Evolutionary conservation across 768 basidiomycete species (phyloP).

Genomic region (Cystobasidium ongulense): DNA sequence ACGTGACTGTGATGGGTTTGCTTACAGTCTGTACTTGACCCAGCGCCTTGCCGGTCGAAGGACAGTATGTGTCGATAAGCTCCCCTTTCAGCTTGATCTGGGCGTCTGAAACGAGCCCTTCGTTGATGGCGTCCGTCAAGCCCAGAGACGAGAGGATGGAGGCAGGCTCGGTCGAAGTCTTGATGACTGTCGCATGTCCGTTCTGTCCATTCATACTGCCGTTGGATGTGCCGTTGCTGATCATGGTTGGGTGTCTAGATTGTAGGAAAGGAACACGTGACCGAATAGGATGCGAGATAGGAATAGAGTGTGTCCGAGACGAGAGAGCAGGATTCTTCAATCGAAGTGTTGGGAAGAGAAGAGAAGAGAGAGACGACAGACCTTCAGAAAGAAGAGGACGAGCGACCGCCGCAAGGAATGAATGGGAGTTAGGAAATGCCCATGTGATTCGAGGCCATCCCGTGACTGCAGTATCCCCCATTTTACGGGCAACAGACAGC

Average conservation of each 20-base stretch:
- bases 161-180: not conserved
- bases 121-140: not conserved
- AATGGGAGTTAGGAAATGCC: not conserved
- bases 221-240: not conserved
- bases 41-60: slow-evolving; percentile 19
- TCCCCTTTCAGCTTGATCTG: slow-evolving; percentile 8
- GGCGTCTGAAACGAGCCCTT: slow-evolving; percentile 8
- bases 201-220: not conserved
- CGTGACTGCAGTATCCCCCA: not conserved
- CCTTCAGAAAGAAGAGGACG: too few relatives aligned
- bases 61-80: slow-evolving; percentile 14
- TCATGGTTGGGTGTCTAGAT: not conserved
- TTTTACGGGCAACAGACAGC: not conserved
- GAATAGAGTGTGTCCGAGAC: too few relatives aligned
- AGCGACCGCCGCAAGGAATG: too few relatives aligned
- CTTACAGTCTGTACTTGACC: slow-evolving; percentile 15
- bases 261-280: not conserved
- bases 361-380: too few relatives aligned
- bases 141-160: not conserved
- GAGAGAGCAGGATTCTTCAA: too few relatives aligned
- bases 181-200: not conserved
- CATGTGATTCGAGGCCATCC: too few relatives aligned
- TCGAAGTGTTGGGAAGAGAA: too few relatives aligned
- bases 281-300: not conserved
- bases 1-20: too few relatives aligned